Base-by-base conservation (phyloP, 495 filamentous ascomycete species). In the Aspergillus saccharolyticus region DNA sequence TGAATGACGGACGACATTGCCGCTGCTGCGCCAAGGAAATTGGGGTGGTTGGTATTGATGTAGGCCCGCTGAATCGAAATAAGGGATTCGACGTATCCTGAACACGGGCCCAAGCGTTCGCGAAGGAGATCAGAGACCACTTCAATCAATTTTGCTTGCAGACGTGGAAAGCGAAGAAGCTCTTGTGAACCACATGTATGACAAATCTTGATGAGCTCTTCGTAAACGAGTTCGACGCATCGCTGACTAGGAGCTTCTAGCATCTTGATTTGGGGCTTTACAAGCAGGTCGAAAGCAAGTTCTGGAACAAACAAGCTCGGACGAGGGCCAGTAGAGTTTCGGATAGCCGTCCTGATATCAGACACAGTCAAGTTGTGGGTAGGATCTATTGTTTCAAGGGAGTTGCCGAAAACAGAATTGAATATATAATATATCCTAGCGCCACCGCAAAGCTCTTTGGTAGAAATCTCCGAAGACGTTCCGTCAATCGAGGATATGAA, bases 401-500 rank as follows among this genome's bases (percentile, higher is more conserved):
- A 96, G 72, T 95, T 96, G 48, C 94, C 95, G 72, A 97, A 99
- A 15, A 99, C 95, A 42, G 93, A 96, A 71, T 99, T 99, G 79
- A 99, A 99, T 52, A 99, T 97, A 72, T 99, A 99, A 73, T 99
- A 99, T 59, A 99, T 97, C 21, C 94, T 83, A 17, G 94, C 94
- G 57, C 94, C 94, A 62, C 94, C 94, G 65, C 94, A 96, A 4
- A 99, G 86, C 66, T 99, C 94, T 70, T 97, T 97, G 7, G 94
- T 99, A 8, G 95, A 97, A 58, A 99, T 97, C 66, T 99, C 95
- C 20, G 92, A 95, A 0, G 91, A 96, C 17, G 94, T 97, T 69
- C 94, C 94, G 67, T 99, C 94, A 63, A 99, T 99, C 10, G 94
- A 97, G 6, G 94, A 94, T 66, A 97, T 97, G 75, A 99, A 99